Base-by-base conservation (phyloP, 2,329 filamentous ascomycete genomes). In the Microdochium trichocladiopsis region DNA sequence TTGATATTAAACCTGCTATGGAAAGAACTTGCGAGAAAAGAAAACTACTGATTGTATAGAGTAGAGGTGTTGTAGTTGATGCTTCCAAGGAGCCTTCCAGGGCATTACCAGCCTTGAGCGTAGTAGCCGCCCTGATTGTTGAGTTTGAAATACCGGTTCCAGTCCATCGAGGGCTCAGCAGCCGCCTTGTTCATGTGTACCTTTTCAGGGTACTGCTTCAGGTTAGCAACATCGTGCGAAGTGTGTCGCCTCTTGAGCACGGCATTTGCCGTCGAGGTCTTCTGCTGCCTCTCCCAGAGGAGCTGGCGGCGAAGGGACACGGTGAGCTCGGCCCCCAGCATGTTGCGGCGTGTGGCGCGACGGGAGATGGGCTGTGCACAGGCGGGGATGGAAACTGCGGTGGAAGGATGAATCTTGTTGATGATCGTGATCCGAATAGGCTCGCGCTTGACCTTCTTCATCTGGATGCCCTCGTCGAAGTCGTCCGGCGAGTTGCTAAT, bases 201-300 rank as follows among this genome's bases (percentile, higher is more conserved):
- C 63, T 78, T 79, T 59, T 88, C 85, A 4, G 90, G 88, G 63
- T 87, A 90, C 67, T 94, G 84, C 71, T 87, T 88, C 45, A 97
- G 78, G 68, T 95, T 95, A 56, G 89, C 88, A 57, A 96, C 84
- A 65, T 96, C 92, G 58, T 93, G 88, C 2, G 93, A 89, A 9
- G 92, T 96, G 67, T 96, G 91, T 54, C 90, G 80, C 56, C 93
- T 84, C 76, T 96, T 95, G 53, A 96, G 78, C 51, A 93, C 89
- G 1, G 92, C 90, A 57, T 93, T 92, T 62, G 86, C 89, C 6
- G 90, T 93, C 31, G 88, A 87, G 54, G 90, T 90, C 79, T 94
- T 95, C 66, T 97, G 93, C 65, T 95, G 90, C 50, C 94, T 87
- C 69, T 99, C 94, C 88, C 90, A 95, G 16, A 97, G 80, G 16